Conservation (phyloP, 2,329 filamentous ascomycete species). For the Cladosporium sp. region DNA sequence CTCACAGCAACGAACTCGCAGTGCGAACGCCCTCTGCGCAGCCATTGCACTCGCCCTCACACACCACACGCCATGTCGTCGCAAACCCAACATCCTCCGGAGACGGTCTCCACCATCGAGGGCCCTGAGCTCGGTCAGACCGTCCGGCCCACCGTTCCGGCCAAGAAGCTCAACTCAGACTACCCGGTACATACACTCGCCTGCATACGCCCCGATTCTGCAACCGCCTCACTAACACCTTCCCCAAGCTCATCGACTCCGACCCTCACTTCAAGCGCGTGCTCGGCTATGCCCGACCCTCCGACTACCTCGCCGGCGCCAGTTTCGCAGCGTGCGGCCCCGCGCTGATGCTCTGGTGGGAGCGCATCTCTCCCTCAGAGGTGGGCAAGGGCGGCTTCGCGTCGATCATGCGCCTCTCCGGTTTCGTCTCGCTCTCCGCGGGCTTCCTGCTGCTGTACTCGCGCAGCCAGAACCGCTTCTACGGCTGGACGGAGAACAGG, state of each 20-base stretch:
- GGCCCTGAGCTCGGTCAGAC: constrained; percentile 27
- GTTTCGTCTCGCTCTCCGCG: constrained; percentile 65
- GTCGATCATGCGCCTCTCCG: constrained; percentile 72
- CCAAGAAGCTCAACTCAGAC: constrained; percentile 73
- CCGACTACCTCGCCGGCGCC: constrained; percentile 71
- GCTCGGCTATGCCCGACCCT: constrained; percentile 74
- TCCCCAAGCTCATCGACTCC: constrained; percentile 85
- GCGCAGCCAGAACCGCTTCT: constrained; percentile 79
- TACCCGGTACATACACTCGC: constrained; percentile 61
- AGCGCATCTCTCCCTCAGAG: constrained; percentile 77
- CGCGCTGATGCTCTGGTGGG: constrained; percentile 67
- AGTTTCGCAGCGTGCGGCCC: constrained; percentile 67
- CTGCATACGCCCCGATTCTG: neutral
- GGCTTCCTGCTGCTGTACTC: constrained; percentile 84
- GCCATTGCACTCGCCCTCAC: constrained; percentile 11
- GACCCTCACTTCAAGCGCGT: constrained; percentile 95
- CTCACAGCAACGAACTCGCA: neutral
- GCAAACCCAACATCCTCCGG: constrained; percentile 15
- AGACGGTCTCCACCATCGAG: constrained; percentile 20
- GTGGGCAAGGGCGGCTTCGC: constrained; percentile 78
- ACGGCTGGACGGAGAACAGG: constrained; percentile 86
- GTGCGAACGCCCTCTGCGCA: constrained; percentile 1
- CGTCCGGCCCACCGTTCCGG: constrained; percentile 42
- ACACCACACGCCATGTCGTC: constrained; percentile 18
- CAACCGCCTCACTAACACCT: constrained; percentile 19